A percentile compares a stretch with the other conserved stretches of the same genome.
These are phyloP conservation scores for Candida dubliniensis DNA, from an alignment of 1,139 yeast genomes.

Conservation along the genomic window DNA sequence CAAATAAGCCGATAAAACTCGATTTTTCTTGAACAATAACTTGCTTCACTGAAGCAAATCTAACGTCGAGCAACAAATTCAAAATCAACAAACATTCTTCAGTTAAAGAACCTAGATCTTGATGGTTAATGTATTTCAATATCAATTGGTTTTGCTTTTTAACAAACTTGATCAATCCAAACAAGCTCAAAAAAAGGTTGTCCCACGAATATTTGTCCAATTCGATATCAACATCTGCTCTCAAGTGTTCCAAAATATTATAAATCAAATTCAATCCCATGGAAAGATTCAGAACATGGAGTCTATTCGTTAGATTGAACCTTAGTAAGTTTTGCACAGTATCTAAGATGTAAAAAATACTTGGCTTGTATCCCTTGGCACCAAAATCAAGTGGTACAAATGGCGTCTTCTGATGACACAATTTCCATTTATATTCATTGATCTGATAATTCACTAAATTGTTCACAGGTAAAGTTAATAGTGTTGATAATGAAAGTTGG, in stretches of 20 bases:
- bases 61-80: conserved; percentile 19
- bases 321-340: conserved; percentile 36
- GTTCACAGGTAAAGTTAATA: conserved; percentile 24
- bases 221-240: conserved; percentile 8
- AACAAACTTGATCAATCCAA: conserved; percentile 28
- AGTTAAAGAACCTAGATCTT: conserved; percentile 19
- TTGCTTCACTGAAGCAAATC: conserved; percentile 18
- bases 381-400: conserved; percentile 29
- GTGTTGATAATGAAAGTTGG: conserved; percentile 23
- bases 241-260: conserved; percentile 19
- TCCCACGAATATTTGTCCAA: conserved; percentile 28
- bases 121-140: conserved; percentile 19
- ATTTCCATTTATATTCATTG: conserved; percentile 43
- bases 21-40: conserved; percentile 12
- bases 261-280: conserved; percentile 26
- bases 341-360: conserved; percentile 40
- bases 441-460: conserved; percentile 23
- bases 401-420: conserved; percentile 42
- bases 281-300: conserved; percentile 32
- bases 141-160: conserved; percentile 20
- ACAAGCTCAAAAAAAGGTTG: conserved; percentile 28
- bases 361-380: conserved; percentile 27
- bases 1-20: conserved; percentile 9
- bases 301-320: conserved; percentile 39
- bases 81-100: conserved; percentile 31